These are phyloP conservation scores for Wickerhamomyces rabaulensis DNA, from an alignment of 805 yeast species.

Conservation along the genomic window DNA sequence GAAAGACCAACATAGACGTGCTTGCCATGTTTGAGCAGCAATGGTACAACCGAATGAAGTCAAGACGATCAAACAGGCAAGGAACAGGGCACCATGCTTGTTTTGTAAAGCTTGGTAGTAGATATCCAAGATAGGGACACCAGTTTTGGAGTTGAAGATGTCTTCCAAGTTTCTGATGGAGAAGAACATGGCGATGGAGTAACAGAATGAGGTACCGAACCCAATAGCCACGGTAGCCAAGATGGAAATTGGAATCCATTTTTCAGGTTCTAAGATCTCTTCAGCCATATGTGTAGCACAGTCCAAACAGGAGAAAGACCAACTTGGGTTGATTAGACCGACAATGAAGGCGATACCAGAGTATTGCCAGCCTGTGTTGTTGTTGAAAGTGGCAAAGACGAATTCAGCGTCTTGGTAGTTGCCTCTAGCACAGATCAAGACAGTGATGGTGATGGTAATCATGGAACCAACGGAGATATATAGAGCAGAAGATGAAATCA, in stretches of 20 bases:
- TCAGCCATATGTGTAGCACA: slow-evolving; percentile 72
- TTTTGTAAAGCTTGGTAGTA: slow-evolving; percentile 50
- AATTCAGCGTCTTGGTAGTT: slow-evolving; percentile 42
- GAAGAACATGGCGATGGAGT: slow-evolving; percentile 51
- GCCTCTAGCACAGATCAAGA: slow-evolving; percentile 46
- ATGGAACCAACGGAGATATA: slow-evolving; percentile 48
- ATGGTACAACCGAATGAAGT: slow-evolving; percentile 56
- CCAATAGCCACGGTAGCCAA: slow-evolving; percentile 59
- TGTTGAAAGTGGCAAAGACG: slow-evolving; percentile 49
- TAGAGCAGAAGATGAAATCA: slow-evolving; percentile 41
- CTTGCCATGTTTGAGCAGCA: slow-evolving; percentile 64
- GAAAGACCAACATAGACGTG: slow-evolving; percentile 62
- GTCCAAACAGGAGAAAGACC: slow-evolving; percentile 64
- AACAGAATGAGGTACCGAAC: slow-evolving; percentile 47
- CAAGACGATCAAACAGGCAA: slow-evolving; percentile 42
- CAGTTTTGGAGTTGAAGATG: slow-evolving; percentile 43
- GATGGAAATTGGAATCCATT: slow-evolving; percentile 54
- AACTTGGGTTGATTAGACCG: slow-evolving; percentile 60
- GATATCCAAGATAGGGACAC: slow-evolving; percentile 57
- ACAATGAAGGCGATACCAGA: slow-evolving; percentile 55
- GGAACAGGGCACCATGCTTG: slow-evolving; percentile 47
- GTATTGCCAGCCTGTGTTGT: slow-evolving; percentile 54
- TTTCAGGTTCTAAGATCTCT: slow-evolving; percentile 47
- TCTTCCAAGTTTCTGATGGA: slow-evolving; percentile 45
- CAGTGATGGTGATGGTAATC: slow-evolving; percentile 44